Percentiles rank a stretch among this genome's conserved stretches.
phyloP scores from a whole-genome alignment of 371 early-diverging fungal species.

The Syncephalastrum contaminatum region DNA sequence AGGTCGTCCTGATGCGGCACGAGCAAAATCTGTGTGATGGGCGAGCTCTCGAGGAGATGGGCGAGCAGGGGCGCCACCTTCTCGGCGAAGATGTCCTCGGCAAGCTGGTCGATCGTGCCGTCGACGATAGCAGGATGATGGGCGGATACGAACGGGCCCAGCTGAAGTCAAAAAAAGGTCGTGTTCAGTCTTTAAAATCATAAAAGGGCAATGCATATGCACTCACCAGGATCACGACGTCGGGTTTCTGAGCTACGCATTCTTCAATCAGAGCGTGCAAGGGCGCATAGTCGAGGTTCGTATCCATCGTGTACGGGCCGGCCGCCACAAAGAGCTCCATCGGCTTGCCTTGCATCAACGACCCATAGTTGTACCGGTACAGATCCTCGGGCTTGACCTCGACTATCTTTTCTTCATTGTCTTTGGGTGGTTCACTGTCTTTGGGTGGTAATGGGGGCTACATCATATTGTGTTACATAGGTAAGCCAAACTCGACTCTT shows the following conservation, averaged over 20 bases:
- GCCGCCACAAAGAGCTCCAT: conserved; percentile 70
- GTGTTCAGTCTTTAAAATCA: not conserved
- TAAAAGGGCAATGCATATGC: not conserved
- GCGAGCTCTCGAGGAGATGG: conserved; percentile 41
- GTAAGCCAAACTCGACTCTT: not conserved
- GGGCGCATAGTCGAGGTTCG: conserved; percentile 76
- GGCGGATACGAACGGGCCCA: conserved; percentile 85
- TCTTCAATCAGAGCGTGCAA: conserved; percentile 67
- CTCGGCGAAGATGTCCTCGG: conserved; percentile 65
- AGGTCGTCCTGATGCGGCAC: conserved; percentile 79
- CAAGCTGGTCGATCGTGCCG: conserved; percentile 54
- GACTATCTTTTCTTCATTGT: conserved; percentile 1
- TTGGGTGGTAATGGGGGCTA: conserved; percentile 37
- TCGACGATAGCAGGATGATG: conserved; percentile 61
- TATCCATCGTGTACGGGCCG: conserved; percentile 85
- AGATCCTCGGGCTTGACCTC: conserved; percentile 2
- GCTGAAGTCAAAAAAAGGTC: conserved; percentile 24
- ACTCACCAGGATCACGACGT: conserved; percentile 72
- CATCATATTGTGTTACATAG: not conserved
- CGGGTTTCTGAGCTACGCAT: conserved; percentile 63
- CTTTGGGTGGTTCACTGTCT: not conserved
- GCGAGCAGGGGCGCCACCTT: conserved; percentile 50
- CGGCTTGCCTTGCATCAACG: conserved; percentile 34
- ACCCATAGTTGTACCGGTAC: not conserved
- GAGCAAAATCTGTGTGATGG: conserved; percentile 55